Evolutionary conservation across 441 rosid species (phyloP).

Genomic region (Populus tomentosa): DNA sequence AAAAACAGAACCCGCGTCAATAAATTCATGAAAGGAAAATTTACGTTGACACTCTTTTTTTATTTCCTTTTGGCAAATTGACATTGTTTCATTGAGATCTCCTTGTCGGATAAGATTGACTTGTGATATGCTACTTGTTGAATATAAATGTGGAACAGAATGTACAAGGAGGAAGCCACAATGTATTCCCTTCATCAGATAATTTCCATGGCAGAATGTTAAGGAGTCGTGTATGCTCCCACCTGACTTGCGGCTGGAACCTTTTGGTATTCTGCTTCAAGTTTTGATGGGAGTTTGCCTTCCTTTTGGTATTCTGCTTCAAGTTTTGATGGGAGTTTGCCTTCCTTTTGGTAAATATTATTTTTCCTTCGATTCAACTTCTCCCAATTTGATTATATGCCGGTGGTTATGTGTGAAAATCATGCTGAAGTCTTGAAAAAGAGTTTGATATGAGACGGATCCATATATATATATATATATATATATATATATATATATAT

Average conservation of each 20-base stretch:
- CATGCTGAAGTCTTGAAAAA: not conserved
- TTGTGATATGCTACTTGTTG: not conserved
- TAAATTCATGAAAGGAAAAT: not conserved
- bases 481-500: too few relatives aligned
- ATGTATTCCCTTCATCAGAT: not conserved
- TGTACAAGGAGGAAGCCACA: not conserved
- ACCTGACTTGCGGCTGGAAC: not conserved
- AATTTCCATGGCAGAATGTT: not conserved
- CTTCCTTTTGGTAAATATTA: not conserved
- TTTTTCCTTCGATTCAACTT: too few relatives aligned
- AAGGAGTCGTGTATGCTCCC: not conserved
- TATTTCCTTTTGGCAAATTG: not conserved
- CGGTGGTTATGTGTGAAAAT: not conserved
- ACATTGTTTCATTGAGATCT: not conserved
- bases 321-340: not conserved
- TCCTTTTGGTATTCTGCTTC: not conserved
- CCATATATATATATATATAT: not conserved
- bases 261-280: not conserved
- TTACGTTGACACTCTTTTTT: not conserved
- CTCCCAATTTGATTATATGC: not conserved
- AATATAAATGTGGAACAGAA: not conserved
- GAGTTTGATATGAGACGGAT: not conserved
- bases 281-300: not conserved
- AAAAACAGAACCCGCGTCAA: constrained; percentile 28
- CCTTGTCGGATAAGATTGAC: not conserved